phyloP scores from a whole-genome alignment of 495 filamentous ascomycete genomes.

The Lophium mytilinum region DNA sequence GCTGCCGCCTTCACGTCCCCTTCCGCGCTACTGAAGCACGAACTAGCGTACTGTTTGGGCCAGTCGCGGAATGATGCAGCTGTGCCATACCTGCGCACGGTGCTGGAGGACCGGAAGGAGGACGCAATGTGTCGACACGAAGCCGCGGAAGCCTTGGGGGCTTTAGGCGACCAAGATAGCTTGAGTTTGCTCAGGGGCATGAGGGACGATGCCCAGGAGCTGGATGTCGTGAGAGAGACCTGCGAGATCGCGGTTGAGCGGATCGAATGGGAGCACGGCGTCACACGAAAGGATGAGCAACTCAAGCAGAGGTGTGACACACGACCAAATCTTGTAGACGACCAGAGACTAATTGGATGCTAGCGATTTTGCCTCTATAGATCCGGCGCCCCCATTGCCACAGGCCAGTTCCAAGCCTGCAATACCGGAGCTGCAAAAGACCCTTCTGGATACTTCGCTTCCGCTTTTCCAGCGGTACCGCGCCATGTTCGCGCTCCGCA shows the following conservation, averaged over 20 bases:
- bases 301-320: conserved; percentile 61
- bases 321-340: neutral
- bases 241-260: conserved; percentile 93
- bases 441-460: conserved; percentile 65
- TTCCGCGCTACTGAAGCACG: conserved; percentile 86
- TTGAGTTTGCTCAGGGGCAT: conserved; percentile 62
- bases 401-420: conserved; percentile 43
- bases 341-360: conserved; percentile 14
- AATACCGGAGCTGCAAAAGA: conserved; percentile 66
- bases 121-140: conserved; percentile 96
- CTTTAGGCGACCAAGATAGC: conserved; percentile 65
- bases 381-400: conserved; percentile 85
- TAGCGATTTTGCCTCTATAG: conserved; percentile 91
- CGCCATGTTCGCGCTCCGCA: conserved; percentile 94
- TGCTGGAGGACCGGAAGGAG: conserved; percentile 70
- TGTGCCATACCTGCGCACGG: conserved; percentile 60
- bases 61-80: conserved; percentile 73
- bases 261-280: conserved; percentile 85
- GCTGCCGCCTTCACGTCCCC: conserved; percentile 77
- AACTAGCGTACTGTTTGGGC: conserved; percentile 93
- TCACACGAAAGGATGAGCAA: conserved; percentile 61
- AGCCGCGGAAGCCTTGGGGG: conserved; percentile 90
- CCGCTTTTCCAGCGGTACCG: conserved; percentile 90
- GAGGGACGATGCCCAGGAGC: conserved; percentile 61
- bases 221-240: conserved; percentile 80